phyloP scores from a whole-genome alignment of 2,329 filamentous ascomycete species.

The Aspergillus terreus region DNA sequence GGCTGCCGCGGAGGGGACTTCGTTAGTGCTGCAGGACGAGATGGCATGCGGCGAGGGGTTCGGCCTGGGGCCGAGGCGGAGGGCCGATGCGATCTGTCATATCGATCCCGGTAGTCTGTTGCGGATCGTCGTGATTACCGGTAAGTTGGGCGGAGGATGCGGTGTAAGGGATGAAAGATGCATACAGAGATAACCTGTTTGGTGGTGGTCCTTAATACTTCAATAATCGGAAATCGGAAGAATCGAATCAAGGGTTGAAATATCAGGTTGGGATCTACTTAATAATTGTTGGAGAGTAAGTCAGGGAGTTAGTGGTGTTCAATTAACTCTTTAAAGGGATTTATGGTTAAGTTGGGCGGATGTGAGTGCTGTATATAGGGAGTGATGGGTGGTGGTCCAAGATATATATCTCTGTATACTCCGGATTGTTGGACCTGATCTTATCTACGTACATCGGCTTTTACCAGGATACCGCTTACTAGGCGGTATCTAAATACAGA shows the following conservation, averaged over 20 bases:
- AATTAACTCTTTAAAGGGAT: not conserved
- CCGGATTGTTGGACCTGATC: not conserved
- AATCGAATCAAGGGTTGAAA: constrained; percentile 13
- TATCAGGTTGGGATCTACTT: constrained; percentile 5
- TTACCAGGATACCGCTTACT: too few relatives aligned
- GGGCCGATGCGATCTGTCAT: not conserved
- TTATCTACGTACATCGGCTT: not conserved
- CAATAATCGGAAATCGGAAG: constrained; percentile 2
- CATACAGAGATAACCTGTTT: constrained; percentile 1
- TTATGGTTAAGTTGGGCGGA: too few relatives aligned
- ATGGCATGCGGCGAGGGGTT: not conserved
- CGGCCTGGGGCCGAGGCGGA: not conserved
- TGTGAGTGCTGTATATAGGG: not conserved
- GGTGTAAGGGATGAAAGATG: constrained; percentile 14
- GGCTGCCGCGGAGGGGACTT: too few relatives aligned
- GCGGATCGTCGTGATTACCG: not conserved
- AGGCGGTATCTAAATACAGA: too few relatives aligned
- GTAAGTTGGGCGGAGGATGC: constrained; percentile 1
- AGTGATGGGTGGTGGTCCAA: not conserved
- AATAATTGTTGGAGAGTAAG: constrained; percentile 6
- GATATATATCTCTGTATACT: not conserved
- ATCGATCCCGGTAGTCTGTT: not conserved
- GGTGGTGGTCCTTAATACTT: constrained; percentile 2
- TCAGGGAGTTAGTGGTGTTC: not conserved
- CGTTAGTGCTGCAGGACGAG: not conserved